These are phyloP conservation scores for Dothiorella sarmentorum DNA, from an alignment of 2,329 filamentous ascomycete species.

Conservation along the genomic window DNA sequence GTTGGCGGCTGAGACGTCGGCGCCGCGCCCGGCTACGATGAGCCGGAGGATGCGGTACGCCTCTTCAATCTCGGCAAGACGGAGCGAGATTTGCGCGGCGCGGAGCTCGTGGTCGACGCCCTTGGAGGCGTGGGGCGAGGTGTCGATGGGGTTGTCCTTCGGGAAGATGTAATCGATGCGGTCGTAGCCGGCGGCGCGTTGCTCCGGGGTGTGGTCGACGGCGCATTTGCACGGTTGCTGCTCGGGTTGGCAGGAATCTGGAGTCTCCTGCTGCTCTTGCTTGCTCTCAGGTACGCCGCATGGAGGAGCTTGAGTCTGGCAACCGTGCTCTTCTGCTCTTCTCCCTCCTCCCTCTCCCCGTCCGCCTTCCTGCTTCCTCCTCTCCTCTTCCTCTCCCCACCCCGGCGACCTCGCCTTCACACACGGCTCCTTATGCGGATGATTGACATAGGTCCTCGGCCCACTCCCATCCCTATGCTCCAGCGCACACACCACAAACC, in stretches of 20 bases:
- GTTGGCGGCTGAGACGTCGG: conserved; percentile 51
- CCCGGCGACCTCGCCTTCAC: background rate
- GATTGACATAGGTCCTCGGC: conserved; percentile 59
- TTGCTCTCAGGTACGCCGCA: too few relatives aligned
- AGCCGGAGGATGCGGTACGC: conserved; percentile 55
- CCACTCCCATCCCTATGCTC: conserved; percentile 65
- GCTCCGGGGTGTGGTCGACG: conserved; percentile 38
- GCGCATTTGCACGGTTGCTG: conserved; percentile 22
- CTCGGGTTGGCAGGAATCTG: too few relatives aligned
- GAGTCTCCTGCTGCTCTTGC: conserved; percentile 33
- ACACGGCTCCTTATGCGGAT: conserved; percentile 39
- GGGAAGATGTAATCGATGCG: conserved; percentile 62
- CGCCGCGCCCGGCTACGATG: conserved; percentile 54
- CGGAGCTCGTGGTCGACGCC: conserved; percentile 60
- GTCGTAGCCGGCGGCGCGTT: conserved; percentile 43
- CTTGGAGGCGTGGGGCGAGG: conserved; percentile 52
- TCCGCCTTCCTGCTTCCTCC: background rate
- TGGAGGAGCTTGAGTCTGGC: too few relatives aligned
- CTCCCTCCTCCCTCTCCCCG: background rate
- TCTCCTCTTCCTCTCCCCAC: background rate
- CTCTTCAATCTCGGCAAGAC: conserved; percentile 63
- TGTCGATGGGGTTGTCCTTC: conserved; percentile 47
- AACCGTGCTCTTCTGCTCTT: too few relatives aligned
- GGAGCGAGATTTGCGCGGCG: conserved; percentile 59
- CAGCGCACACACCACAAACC: conserved; percentile 61